Conservation (phyloP, 225 moss, liverwort and hornwort species). For the Asterella californica region DNA sequence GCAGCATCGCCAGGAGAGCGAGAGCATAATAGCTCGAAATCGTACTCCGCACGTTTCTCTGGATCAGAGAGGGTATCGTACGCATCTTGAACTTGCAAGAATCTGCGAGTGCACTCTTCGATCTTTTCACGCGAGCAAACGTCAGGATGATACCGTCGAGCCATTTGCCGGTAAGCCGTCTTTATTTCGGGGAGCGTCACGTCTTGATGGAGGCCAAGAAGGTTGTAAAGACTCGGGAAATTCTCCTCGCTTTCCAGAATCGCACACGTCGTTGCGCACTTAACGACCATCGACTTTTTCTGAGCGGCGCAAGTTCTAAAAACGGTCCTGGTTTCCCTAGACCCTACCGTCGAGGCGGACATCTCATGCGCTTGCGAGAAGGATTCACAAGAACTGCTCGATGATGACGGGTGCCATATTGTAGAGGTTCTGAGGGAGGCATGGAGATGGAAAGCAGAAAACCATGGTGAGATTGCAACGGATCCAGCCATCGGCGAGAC, state of each 20-base stretch:
- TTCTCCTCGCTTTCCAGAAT: not conserved
- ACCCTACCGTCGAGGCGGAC: not conserved
- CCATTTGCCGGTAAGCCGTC: slow-evolving; percentile 49
- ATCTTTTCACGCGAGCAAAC: slow-evolving; percentile 34
- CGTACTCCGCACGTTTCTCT: slow-evolving; percentile 46
- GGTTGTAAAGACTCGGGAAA: slow-evolving; percentile 28
- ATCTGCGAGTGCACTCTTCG: slow-evolving; percentile 50
- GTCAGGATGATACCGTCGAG: slow-evolving; percentile 54
- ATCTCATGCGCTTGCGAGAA: not conserved
- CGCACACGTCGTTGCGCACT: not conserved
- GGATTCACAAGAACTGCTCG: not conserved
- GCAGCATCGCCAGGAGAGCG: slow-evolving; percentile 37
- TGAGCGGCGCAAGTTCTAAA: not conserved
- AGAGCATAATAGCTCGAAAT: slow-evolving; percentile 41
- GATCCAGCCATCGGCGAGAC: not conserved
- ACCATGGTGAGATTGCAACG: not conserved
- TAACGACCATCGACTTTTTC: not conserved
- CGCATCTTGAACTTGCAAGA: slow-evolving; percentile 54
- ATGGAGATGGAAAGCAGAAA: no score
- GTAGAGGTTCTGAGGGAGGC: not conserved
- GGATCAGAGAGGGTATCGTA: slow-evolving; percentile 59
- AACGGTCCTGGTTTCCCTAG: not conserved
- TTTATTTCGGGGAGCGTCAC: slow-evolving; percentile 45
- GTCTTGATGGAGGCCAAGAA: slow-evolving; percentile 38
- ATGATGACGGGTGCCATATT: not conserved